Conservation (phyloP, 345 rosid genomes). For the Eutrema yunnanense region DNA sequence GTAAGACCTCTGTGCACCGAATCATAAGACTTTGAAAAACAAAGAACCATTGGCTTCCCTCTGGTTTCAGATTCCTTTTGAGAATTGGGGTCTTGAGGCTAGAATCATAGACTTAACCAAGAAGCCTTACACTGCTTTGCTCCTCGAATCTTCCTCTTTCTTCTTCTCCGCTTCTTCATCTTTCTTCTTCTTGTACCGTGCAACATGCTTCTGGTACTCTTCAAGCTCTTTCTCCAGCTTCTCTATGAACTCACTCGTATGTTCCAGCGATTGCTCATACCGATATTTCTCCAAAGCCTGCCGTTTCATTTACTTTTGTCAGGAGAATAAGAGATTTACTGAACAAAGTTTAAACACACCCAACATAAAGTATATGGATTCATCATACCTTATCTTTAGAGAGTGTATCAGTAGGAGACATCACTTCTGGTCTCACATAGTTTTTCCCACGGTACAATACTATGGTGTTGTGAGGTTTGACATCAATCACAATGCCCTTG, state of each 20-base stretch:
- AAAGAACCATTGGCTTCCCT: background rate
- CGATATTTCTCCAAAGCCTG: conserved; percentile 85
- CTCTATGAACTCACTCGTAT: conserved; percentile 85
- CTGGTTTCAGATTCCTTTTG: background rate
- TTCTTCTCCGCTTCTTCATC: conserved; percentile 21
- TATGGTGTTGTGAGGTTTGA: conserved; percentile 61
- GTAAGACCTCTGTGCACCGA: background rate
- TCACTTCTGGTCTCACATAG: conserved; percentile 68
- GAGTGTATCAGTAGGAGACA: conserved; percentile 74
- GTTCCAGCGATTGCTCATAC: conserved; percentile 85
- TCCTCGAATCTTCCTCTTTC: background rate
- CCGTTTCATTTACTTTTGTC: background rate
- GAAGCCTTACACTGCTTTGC: background rate
- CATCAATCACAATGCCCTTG: conserved; percentile 79
- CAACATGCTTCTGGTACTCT: conserved; percentile 58
- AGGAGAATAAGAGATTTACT: background rate
- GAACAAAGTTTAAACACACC: background rate
- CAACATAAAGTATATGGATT: background rate
- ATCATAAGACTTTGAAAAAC: background rate
- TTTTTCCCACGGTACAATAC: conserved; percentile 87
- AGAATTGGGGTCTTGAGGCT: background rate
- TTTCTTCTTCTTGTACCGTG: conserved; percentile 45
- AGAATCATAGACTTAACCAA: background rate
- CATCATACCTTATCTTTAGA: conserved; percentile 65
- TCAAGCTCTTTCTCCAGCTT: conserved; percentile 86